A percentile compares a stretch with the other conserved stretches of the same genome.
These are phyloP conservation scores for Beauveria asiatica DNA, from an alignment of 2,329 filamentous ascomycete species.

Conservation along the genomic window DNA sequence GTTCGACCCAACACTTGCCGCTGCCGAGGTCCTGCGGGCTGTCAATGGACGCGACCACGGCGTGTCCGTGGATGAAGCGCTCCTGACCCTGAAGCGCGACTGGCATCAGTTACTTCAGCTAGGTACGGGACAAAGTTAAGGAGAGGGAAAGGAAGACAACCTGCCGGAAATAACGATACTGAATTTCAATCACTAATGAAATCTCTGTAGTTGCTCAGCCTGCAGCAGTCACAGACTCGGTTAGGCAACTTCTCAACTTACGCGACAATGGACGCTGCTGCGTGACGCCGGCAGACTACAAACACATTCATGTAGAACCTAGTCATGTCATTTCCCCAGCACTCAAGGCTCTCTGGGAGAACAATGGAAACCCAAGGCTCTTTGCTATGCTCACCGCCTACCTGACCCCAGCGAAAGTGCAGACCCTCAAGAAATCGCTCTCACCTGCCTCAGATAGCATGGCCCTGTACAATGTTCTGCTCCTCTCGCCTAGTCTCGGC, in stretches of 20 bases:
- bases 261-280: neutral
- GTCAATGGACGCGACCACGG: neutral
- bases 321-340: neutral
- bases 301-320: neutral
- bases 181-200: neutral
- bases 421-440: too few relatives aligned
- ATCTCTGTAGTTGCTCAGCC: neutral
- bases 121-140: neutral
- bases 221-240: neutral
- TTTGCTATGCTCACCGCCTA: neutral
- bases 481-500: too few relatives aligned
- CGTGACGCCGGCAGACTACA: neutral
- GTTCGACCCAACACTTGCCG: neutral
- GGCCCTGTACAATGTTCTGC: too few relatives aligned
- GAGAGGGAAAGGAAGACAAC: neutral
- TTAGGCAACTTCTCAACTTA: neutral
- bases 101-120: neutral
- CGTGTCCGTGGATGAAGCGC: neutral
- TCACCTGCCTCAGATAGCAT: too few relatives aligned
- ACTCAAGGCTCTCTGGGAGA: neutral
- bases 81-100: neutral
- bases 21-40: neutral
- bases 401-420: neutral
- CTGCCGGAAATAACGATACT: neutral
- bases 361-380: neutral